phyloP scores from a whole-genome alignment of 352 stramenopile species.

The Globisporangium sylvaticum region DNA sequence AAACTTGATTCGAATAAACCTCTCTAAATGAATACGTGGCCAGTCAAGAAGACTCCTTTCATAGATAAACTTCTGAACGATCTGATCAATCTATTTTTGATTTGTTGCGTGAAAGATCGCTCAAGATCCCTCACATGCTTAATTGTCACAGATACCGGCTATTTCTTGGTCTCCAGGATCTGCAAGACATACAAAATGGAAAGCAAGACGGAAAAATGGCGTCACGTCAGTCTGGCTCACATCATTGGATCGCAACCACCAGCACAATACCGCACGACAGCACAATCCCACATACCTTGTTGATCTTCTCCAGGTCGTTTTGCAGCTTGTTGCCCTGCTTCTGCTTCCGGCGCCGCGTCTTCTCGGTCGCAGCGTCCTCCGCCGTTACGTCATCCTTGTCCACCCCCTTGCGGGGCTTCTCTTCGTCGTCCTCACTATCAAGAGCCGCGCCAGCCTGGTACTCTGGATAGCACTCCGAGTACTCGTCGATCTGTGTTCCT shows the following conservation, averaged over 20 bases:
- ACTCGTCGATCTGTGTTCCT: slow-evolving; percentile 35
- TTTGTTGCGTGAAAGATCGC: background rate
- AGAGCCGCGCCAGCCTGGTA: slow-evolving; percentile 33
- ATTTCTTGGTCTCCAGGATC: slow-evolving; percentile 11
- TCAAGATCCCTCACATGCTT: background rate
- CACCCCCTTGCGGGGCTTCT: slow-evolving; percentile 28
- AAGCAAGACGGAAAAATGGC: background rate
- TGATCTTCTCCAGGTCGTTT: slow-evolving; percentile 73
- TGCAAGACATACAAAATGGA: background rate
- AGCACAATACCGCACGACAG: slow-evolving; percentile 3
- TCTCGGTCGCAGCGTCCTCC: slow-evolving; percentile 25
- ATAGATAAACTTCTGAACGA: background rate
- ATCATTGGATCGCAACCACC: background rate
- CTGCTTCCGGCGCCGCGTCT: slow-evolving; percentile 48
- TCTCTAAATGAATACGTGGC: background rate
- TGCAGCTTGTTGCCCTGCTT: slow-evolving; percentile 65
- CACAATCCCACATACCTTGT: slow-evolving; percentile 35
- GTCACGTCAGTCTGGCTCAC: background rate
- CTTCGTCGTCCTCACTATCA: slow-evolving; percentile 70
- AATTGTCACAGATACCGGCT: background rate
- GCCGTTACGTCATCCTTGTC: slow-evolving; percentile 21
- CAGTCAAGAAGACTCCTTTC: background rate
- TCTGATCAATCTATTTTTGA: background rate
- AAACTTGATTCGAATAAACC: background rate
- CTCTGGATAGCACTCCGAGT: slow-evolving; percentile 55